Evolutionary conservation across 257 asterid genomes (phyloP).

Genomic region (Solanum tarapatanum): DNA sequence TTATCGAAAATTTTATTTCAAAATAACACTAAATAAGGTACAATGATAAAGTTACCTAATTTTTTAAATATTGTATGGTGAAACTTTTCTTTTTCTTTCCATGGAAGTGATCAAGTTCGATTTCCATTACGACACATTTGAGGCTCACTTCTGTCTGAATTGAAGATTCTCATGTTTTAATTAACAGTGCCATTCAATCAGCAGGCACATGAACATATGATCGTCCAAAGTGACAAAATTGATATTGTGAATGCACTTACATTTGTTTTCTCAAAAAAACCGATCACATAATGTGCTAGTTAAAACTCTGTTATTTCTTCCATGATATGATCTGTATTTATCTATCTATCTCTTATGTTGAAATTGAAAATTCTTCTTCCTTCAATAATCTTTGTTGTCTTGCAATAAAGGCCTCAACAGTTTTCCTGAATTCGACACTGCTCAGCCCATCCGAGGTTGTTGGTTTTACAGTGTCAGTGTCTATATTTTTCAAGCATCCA

Average conservation of each 20-base stretch:
- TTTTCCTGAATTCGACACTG: conserved; percentile 57
- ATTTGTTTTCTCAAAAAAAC: background rate
- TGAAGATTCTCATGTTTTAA: too few species aligned
- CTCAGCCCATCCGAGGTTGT: conserved; percentile 39
- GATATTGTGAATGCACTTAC: too few species aligned
- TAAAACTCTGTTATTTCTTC: background rate
- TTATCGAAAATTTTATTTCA: too few species aligned
- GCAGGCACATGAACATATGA: too few species aligned
- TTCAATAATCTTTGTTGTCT: conserved; percentile 59
- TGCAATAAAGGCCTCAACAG: conserved; percentile 70
- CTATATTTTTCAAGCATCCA: conserved; percentile 14
- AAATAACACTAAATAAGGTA: too few species aligned
- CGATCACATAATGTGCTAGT: background rate
- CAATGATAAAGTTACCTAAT: too few species aligned
- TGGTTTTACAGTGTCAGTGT: background rate
- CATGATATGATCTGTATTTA: background rate
- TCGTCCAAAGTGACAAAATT: too few species aligned
- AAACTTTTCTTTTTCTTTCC: too few species aligned
- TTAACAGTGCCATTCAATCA: too few species aligned
- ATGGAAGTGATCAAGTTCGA: too few species aligned
- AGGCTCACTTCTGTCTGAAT: background rate
- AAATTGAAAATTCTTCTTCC: conserved; percentile 40
- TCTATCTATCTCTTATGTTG: background rate
- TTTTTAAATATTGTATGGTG: too few species aligned
- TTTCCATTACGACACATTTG: background rate